A percentile compares a stretch with the other conserved stretches of the same genome.
phyloP scores from a whole-genome alignment of 179 eudicot species.

The Dionaea muscipula region DNA sequence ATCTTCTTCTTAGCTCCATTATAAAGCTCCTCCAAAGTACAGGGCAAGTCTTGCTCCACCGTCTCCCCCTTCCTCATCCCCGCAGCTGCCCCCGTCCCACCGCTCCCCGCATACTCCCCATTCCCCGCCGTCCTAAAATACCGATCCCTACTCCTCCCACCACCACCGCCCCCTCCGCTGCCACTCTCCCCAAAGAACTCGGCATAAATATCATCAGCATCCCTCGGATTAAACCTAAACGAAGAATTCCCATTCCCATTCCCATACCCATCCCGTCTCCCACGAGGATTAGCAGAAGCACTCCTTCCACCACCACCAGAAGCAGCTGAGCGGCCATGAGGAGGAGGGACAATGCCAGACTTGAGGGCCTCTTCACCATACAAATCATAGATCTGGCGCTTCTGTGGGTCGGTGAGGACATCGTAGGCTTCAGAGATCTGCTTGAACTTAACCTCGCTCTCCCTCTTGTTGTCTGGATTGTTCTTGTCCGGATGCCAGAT shows the following conservation, averaged over 20 bases:
- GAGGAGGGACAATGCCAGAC: constrained; percentile 35
- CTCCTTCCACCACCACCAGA: constrained; percentile 20
- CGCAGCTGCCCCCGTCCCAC: constrained; percentile 9
- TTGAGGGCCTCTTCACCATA: constrained; percentile 38
- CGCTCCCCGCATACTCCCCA: constrained; percentile 11
- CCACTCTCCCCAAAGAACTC: constrained; percentile 47
- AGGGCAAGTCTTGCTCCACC: constrained; percentile 52
- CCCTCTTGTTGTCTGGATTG: constrained; percentile 18
- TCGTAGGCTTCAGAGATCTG: constrained; percentile 33
- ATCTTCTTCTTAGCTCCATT: constrained; percentile 70
- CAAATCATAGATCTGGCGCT: constrained; percentile 34
- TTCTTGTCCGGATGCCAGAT: constrained; percentile 41
- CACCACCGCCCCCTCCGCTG: constrained; percentile 18
- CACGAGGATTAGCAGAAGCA: constrained; percentile 5
- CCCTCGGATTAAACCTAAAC: constrained; percentile 52
- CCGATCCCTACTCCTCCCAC: constrained; percentile 23
- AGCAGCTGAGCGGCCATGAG: constrained; percentile 39
- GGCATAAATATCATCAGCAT: constrained; percentile 64
- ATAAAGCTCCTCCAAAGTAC: constrained; percentile 65
- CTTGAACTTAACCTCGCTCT: constrained; percentile 27
- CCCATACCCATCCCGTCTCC: not conserved
- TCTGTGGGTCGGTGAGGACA: constrained; percentile 27
- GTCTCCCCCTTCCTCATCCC: constrained; percentile 39
- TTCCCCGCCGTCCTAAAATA: constrained; percentile 21
- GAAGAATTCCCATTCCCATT: constrained; percentile 23